These are phyloP conservation scores for Xerocomellus amylosporus DNA, from an alignment of 768 basidiomycete species.

Conservation along the genomic window DNA sequence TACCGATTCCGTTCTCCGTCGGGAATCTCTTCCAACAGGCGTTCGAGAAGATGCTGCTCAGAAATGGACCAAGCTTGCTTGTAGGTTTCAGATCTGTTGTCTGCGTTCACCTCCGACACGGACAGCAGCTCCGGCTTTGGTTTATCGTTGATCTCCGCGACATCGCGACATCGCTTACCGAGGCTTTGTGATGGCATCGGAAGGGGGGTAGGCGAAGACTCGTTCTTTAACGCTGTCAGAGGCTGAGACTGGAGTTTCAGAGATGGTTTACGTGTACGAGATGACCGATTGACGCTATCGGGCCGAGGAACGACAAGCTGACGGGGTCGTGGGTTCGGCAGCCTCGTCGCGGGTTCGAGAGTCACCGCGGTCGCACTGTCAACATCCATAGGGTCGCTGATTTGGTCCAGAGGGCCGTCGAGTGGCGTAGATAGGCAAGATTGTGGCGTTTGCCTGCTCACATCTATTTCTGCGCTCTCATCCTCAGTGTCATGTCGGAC, in stretches of 20 bases:
- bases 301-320: constrained; percentile 6
- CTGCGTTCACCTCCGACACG: constrained; percentile 18
- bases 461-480: constrained; percentile 60
- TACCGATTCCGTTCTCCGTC: constrained; percentile 74
- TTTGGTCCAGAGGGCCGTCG: constrained; percentile 8
- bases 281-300: constrained; percentile 11
- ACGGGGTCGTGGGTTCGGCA: neutral
- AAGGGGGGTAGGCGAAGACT: constrained; percentile 4
- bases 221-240: constrained; percentile 7
- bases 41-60: constrained; percentile 76
- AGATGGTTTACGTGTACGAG: constrained; percentile 32
- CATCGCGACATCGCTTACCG: constrained; percentile 29
- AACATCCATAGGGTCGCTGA: constrained; percentile 11
- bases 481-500: constrained; percentile 57
- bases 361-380: constrained; percentile 8
- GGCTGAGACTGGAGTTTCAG: constrained; percentile 29
- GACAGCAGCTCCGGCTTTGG: constrained; percentile 14
- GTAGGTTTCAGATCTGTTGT: constrained; percentile 56
- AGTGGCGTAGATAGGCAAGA: constrained; percentile 23
- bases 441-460: constrained; percentile 36
- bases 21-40: constrained; percentile 70
- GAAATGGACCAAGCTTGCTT: constrained; percentile 75
- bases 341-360: constrained; percentile 2
- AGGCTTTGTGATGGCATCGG: constrained; percentile 17
- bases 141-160: constrained; percentile 18